Evolutionary conservation across 495 filamentous ascomycete species (phyloP).

Genomic region (Aspergillus bertholletiae): DNA sequence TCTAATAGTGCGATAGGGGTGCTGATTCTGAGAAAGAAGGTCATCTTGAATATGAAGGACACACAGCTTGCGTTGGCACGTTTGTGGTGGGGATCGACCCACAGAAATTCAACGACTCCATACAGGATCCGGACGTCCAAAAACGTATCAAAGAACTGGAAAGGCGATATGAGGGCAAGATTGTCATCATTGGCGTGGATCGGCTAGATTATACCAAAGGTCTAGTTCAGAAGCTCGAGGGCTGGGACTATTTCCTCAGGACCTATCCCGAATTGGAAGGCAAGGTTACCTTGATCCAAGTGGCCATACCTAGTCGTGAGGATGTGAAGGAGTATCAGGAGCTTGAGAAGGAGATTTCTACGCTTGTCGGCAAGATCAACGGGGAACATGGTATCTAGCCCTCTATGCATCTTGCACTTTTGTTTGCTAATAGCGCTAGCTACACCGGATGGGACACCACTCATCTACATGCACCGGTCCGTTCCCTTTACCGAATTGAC

Average conservation of each 20-base stretch:
- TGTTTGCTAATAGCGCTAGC: slow-evolving; percentile 32
- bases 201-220: slow-evolving; percentile 95
- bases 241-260: slow-evolving; percentile 83
- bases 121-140: slow-evolving; percentile 69
- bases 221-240: slow-evolving; percentile 90
- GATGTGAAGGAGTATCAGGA: slow-evolving; percentile 98
- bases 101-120: slow-evolving; percentile 77
- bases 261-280: slow-evolving; percentile 90
- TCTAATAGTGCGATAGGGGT: slow-evolving; percentile 9
- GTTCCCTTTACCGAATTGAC: slow-evolving; percentile 86
- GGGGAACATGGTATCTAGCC: slow-evolving; percentile 49
- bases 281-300: slow-evolving; percentile 88
- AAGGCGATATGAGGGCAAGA: slow-evolving; percentile 79
- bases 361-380: slow-evolving; percentile 87
- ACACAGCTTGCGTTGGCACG: slow-evolving; percentile 68
- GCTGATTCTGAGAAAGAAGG: slow-evolving; percentile 44
- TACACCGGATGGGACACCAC: slow-evolving; percentile 87
- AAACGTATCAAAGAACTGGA: slow-evolving; percentile 73
- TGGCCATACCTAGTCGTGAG: slow-evolving; percentile 85
- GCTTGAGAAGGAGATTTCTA: slow-evolving; percentile 82
- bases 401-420: neutral
- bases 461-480: slow-evolving; percentile 91
- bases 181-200: slow-evolving; percentile 90
- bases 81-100: slow-evolving; percentile 95
- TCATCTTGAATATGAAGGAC: slow-evolving; percentile 73